Base-by-base conservation (phyloP, 2,329 filamentous ascomycete species). In the Paecilomyces niveus region DNA sequence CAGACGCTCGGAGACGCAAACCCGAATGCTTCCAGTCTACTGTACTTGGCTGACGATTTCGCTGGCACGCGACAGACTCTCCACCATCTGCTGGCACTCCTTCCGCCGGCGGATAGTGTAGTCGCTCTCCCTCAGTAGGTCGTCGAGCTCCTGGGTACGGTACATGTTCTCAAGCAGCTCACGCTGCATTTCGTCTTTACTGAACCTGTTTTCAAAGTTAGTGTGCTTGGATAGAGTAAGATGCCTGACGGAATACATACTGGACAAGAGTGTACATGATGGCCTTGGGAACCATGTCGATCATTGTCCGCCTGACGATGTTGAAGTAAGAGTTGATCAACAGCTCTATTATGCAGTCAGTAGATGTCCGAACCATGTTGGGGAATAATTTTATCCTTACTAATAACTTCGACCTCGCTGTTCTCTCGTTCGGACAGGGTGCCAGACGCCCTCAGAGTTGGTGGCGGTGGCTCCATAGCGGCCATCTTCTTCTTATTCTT, bases 401-500 rank as follows among this genome's bases (percentile, higher is more conserved):
- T 99, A 72, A 99, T 99, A 62, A 99, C 92, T 78, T 99, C 94
- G 53, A 99, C 94, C 75, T 99, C 94, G 63, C 96, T 90, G 60
- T 87, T 88, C 75, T 99, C 94, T 61, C 94, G 91, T 78, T 99
- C 94, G 4, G 90, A 96, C 45, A 99, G 81, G 26, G 88, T 96
- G 50, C 94, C 93, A 2, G 91, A 96, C 33, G 94, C 94, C 81
- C 97, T 99, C 59, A 99, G 85, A 50, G 86, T 93, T 31, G 94
- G 85, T 62, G 94, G 94, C 45, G 94, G 94, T 13, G 94, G 83
- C 74, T 99, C 94, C 94, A 99, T 99, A 54, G 93, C 92, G n/a
- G 94, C 94, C 79, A 96, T 95, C 87, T 97, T 97, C 88, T 99
- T 99, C 87, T 97, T 99, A 81, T 97, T 99, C 85, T 97, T 99